Percentiles rank a stretch among this genome's conserved stretches.
These are phyloP conservation scores for Sicyos edulis DNA, from an alignment of 306 rosid species.

Conservation along the genomic window DNA sequence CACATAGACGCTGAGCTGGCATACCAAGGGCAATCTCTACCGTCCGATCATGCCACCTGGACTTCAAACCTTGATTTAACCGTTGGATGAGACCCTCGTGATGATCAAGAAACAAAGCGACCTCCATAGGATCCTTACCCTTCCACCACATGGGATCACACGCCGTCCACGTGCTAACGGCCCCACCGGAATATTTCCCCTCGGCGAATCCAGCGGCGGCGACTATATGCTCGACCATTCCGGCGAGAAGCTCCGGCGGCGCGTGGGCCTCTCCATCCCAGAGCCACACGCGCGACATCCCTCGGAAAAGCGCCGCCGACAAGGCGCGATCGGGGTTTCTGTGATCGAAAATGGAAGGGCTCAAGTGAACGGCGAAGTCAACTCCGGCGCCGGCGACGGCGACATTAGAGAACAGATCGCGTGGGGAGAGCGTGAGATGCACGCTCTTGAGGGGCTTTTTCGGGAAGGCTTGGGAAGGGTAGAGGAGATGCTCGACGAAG, in stretches of 20 bases:
- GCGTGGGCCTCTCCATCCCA: constrained; percentile 44
- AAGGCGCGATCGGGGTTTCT: constrained; percentile 21
- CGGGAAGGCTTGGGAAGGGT: constrained; percentile 18
- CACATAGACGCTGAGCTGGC: too few relatives aligned
- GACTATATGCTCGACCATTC: constrained; percentile 47
- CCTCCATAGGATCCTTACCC: constrained; percentile 35
- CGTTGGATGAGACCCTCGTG: constrained; percentile 64
- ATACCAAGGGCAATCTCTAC: too few relatives aligned
- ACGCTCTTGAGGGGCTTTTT: constrained; percentile 41
- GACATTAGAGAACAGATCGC: constrained; percentile 5
- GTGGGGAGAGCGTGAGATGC: constrained; percentile 39
- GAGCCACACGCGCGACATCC: constrained; percentile 52
- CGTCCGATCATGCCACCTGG: too few relatives aligned
- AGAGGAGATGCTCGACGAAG: constrained; percentile 39
- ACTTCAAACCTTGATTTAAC: constrained; percentile 43
- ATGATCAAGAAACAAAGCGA: constrained; percentile 33
- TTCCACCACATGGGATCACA: constrained; percentile 37
- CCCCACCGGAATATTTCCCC: not conserved
- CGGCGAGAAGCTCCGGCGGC: constrained; percentile 41
- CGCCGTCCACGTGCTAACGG: constrained; percentile 2
- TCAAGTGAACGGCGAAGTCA: constrained; percentile 37
- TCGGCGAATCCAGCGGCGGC: constrained; percentile 32
- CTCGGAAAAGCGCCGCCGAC: constrained; percentile 36
- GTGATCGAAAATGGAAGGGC: constrained; percentile 35
- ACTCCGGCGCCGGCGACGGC: not conserved